These are phyloP conservation scores for Tylopilus cervinicoccineus DNA, from an alignment of 768 basidiomycete species.

Conservation along the genomic window DNA sequence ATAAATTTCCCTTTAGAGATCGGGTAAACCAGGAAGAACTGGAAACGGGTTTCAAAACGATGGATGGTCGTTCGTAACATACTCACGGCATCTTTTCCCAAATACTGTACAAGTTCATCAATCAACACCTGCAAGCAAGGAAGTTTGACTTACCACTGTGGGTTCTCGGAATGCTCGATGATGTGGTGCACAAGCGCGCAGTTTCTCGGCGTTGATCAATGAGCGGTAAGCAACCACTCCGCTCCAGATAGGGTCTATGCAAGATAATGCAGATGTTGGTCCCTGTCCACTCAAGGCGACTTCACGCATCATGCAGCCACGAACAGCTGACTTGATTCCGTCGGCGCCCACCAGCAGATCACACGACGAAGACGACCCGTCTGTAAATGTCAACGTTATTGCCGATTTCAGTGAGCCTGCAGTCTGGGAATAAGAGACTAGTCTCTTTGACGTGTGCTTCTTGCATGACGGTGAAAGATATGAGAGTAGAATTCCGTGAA, in stretches of 20 bases:
- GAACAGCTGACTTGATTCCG: constrained; percentile 54
- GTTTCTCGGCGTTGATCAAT: constrained; percentile 48
- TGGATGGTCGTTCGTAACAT: background rate
- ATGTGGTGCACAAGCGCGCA: constrained; percentile 40
- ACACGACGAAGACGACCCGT: constrained; percentile 55
- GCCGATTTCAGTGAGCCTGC: constrained; percentile 26
- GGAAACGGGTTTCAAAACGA: background rate
- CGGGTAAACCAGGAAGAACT: constrained; percentile 64
- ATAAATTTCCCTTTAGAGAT: constrained; percentile 54
- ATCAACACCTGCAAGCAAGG: background rate
- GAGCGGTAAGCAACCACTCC: constrained; percentile 58
- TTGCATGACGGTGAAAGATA: constrained; percentile 44
- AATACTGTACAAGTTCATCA: constrained; percentile 39
- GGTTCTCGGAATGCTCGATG: constrained; percentile 48
- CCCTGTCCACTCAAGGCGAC: constrained; percentile 35
- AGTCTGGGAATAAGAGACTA: constrained; percentile 52
- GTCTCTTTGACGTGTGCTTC: constrained; percentile 53
- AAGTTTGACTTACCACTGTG: constrained; percentile 38
- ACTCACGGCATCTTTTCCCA: constrained; percentile 48
- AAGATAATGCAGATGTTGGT: constrained; percentile 38
- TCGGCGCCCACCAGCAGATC: constrained; percentile 72
- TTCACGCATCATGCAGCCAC: constrained; percentile 33
- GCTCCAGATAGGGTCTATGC: constrained; percentile 54
- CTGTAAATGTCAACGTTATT: constrained; percentile 54
- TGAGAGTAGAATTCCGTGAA: constrained; percentile 54